Conservation (phyloP, 176 grass and related monocot genomes). For the Cenchrus purpureus region DNA sequence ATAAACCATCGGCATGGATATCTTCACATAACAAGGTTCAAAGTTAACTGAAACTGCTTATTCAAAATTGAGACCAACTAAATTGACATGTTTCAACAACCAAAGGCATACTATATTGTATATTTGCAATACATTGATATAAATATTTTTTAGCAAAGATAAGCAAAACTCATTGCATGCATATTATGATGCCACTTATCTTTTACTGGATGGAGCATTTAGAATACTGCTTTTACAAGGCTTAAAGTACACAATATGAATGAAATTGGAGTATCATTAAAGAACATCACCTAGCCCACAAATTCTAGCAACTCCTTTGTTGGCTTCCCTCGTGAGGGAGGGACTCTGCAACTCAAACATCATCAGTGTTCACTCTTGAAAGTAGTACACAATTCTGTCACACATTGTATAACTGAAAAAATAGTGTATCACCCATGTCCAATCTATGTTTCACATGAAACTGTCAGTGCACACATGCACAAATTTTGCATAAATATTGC, state of each 20-base stretch:
- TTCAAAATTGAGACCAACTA: not conserved
- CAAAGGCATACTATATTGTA: not conserved
- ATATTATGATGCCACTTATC: not conserved
- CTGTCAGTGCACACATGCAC: not conserved
- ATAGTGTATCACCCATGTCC: not conserved
- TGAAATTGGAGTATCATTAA: slow-evolving; percentile 9
- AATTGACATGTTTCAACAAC: not conserved
- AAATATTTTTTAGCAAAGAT: not conserved
- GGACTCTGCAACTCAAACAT: slow-evolving; percentile 84
- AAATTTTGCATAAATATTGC: slow-evolving; percentile 1
- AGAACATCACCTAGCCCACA: slow-evolving; percentile 83
- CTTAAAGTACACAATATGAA: not conserved
- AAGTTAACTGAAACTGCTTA: not conserved
- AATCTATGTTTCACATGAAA: slow-evolving; percentile 16
- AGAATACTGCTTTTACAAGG: not conserved
- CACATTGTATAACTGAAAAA: slow-evolving; percentile 25
- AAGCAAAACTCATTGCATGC: not conserved
- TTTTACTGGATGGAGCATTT: not conserved
- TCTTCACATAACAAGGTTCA: not conserved
- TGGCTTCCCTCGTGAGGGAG: slow-evolving; percentile 91
- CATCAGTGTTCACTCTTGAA: slow-evolving; percentile 95
- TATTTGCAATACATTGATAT: not conserved
- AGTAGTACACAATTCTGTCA: slow-evolving; percentile 33
- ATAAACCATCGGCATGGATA: slow-evolving; percentile 32
- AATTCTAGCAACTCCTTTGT: slow-evolving; percentile 94